phyloP scores from a whole-genome alignment of 108 stramenopile species.

The Cylindrotheca fusiformis region DNA sequence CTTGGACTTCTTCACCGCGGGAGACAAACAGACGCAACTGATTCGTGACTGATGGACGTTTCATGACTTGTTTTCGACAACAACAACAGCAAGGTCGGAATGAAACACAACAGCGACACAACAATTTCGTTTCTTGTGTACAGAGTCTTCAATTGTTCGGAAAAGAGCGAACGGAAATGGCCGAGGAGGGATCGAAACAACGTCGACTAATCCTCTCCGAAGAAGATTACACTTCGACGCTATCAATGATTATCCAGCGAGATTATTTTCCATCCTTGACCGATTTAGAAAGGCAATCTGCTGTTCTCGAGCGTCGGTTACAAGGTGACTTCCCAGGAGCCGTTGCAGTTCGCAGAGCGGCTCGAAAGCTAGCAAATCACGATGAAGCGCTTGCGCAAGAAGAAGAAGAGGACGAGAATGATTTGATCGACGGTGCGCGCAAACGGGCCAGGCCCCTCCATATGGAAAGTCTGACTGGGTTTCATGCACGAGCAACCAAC shows the following conservation, averaged over 20 bases:
- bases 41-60: too few species aligned
- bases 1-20: too few species aligned
- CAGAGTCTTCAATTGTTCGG: too few species aligned
- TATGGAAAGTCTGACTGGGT: conserved; percentile 66
- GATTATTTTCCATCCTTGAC: conserved; percentile 71
- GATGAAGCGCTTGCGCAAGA: conserved; percentile 37
- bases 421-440: background rate
- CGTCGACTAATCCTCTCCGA: conserved; percentile 64
- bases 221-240: conserved; percentile 70
- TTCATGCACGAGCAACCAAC: conserved; percentile 72
- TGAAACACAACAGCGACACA: too few species aligned
- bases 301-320: conserved; percentile 44
- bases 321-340: conserved; percentile 61
- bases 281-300: conserved; percentile 45
- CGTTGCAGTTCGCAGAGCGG: conserved; percentile 63
- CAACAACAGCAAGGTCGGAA: too few species aligned
- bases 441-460: conserved; percentile 42
- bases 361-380: conserved; percentile 40
- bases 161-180: too few species aligned
- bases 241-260: conserved; percentile 61
- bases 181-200: conserved; percentile 16
- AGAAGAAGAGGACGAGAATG: conserved; percentile 28
- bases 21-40: too few species aligned
- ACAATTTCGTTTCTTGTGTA: too few species aligned
- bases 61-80: too few species aligned